phyloP scores from a whole-genome alignment of 495 filamentous ascomycete species.

The Chaetomium cochliodes region DNA sequence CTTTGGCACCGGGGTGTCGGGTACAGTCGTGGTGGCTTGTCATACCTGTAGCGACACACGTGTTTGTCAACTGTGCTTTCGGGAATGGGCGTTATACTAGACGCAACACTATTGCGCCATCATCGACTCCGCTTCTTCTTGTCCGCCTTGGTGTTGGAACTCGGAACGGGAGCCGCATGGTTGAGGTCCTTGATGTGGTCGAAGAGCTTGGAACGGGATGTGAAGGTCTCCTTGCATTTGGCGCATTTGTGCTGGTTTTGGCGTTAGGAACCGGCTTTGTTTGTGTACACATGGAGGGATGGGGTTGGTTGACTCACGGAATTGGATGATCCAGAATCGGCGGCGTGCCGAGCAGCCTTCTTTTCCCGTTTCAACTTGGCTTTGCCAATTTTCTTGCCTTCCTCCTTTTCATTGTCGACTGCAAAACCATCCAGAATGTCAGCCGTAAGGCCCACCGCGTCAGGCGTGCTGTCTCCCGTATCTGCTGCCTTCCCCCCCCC shows the following conservation, averaged over 20 bases:
- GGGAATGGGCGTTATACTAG: background rate
- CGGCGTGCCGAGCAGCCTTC: slow-evolving; percentile 63
- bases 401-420: slow-evolving; percentile 23
- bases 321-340: slow-evolving; percentile 38
- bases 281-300: background rate
- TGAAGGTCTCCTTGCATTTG: slow-evolving; percentile 61
- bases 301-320: slow-evolving; percentile 33
- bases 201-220: slow-evolving; percentile 72
- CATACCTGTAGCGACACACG: background rate
- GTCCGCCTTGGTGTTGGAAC: slow-evolving; percentile 19
- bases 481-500: background rate
- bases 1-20: background rate
- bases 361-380: slow-evolving; percentile 87
- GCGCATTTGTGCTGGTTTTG: slow-evolving; percentile 53
- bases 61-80: background rate
- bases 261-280: background rate
- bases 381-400: slow-evolving; percentile 66
- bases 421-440: slow-evolving; percentile 24
- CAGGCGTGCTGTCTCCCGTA: background rate
- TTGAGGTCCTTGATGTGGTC: slow-evolving; percentile 64
- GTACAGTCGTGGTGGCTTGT: background rate
- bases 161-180: slow-evolving; percentile 32
- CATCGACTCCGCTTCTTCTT: slow-evolving; percentile 28
- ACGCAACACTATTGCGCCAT: background rate
- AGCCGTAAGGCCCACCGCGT: slow-evolving; percentile 15